These are phyloP conservation scores for Spergularia azorica DNA, from an alignment of 179 eudicot genomes.

Conservation along the genomic window DNA sequence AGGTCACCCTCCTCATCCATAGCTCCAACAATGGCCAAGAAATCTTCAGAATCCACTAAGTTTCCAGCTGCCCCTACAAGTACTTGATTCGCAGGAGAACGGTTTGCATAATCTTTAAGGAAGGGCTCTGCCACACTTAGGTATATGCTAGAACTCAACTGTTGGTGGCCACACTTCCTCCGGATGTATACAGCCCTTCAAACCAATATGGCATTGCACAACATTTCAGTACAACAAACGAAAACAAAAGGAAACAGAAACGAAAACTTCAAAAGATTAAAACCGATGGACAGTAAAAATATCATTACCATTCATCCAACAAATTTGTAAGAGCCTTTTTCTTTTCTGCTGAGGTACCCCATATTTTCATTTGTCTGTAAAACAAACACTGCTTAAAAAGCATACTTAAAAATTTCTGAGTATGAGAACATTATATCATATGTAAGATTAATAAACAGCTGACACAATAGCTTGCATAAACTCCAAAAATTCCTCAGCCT, in stretches of 20 bases:
- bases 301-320: constrained; percentile 92
- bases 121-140: constrained; percentile 95
- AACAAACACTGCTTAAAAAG: constrained; percentile 11
- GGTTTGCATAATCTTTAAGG: constrained; percentile 91
- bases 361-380: constrained; percentile 85
- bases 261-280: background rate
- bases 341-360: constrained; percentile 88
- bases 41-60: constrained; percentile 80
- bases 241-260: background rate
- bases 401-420: background rate
- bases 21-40: constrained; percentile 73
- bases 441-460: background rate
- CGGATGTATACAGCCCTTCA: constrained; percentile 76
- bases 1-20: constrained; percentile 94
- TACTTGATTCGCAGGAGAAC: constrained; percentile 71
- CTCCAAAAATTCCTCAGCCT: background rate
- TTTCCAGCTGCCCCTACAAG: constrained; percentile 90
- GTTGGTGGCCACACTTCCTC: constrained; percentile 70
- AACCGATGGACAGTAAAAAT: background rate
- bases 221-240: constrained; percentile 8
- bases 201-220: constrained; percentile 14
- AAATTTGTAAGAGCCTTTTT: constrained; percentile 73
- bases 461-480: background rate
- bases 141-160: constrained; percentile 65
- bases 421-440: background rate